Percentiles rank a stretch among this genome's conserved stretches.
Evolutionary conservation across 2,329 filamentous ascomycete genomes (phyloP).

Genomic region (Plectosphaerella cucumerina): DNA sequence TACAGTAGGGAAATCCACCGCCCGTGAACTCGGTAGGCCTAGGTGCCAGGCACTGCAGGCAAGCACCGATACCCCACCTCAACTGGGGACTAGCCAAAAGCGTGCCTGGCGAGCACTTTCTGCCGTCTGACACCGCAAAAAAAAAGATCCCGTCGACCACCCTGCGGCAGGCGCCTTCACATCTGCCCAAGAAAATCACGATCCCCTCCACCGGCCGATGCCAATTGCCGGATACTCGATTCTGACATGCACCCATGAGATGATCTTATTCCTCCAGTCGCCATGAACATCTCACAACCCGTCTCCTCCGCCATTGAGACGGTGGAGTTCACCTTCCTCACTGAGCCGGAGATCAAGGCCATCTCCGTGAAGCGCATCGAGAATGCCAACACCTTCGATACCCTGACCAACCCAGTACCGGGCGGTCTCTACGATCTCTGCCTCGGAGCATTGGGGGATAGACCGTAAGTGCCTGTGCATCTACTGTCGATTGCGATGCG

Average conservation of each 20-base stretch:
- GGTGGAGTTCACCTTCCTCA: constrained; percentile 86
- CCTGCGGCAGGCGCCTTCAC: constrained; percentile 1
- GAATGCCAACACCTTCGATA: constrained; percentile 92
- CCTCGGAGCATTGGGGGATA: constrained; percentile 83
- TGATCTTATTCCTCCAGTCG: constrained; percentile 10
- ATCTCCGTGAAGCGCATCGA: constrained; percentile 94
- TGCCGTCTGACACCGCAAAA: constrained; percentile 44
- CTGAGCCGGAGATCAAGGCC: constrained; percentile 74
- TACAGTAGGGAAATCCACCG: no score
- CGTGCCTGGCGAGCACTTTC: no score
- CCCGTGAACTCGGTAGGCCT: no score
- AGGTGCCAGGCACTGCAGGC: no score
- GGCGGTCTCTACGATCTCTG: constrained; percentile 92
- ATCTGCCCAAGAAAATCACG: neutral
- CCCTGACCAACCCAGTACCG: constrained; percentile 79
- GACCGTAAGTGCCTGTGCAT: constrained; percentile 53
- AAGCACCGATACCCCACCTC: no score
- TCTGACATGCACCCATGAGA: neutral
- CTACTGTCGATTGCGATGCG: neutral
- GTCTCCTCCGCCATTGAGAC: constrained; percentile 78
- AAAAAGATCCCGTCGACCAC: constrained; percentile 25
- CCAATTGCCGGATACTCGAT: neutral
- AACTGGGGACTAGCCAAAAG: no score
- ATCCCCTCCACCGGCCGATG: no score
- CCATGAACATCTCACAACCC: constrained; percentile 74